Base-by-base conservation (phyloP, 2,329 filamentous ascomycete genomes). In the Ophiosphaerella herpotricha region DNA sequence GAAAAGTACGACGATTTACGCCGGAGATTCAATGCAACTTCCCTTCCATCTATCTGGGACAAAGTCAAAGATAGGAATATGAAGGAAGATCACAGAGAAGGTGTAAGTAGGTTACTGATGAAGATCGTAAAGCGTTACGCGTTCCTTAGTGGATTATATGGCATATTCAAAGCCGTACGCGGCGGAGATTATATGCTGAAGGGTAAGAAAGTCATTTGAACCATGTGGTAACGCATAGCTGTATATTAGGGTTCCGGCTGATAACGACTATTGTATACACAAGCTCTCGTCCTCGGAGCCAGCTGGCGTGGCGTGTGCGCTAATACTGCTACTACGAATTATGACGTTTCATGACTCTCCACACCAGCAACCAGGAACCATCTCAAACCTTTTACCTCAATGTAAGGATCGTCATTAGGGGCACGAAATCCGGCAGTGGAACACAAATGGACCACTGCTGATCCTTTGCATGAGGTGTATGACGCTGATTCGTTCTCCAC, bases 11-110 rank as follows among this genome's bases (percentile, higher is more conserved):
- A 88, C 29, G 75, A 65, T 1, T 74, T 91, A 58, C 76, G 88
- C 13, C 54, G 65, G 21, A 88, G 86, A 66, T 90, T 88, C 71
- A 69, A 78, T 40, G 88, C 87, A 11, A 76, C 75, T 1, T 77
- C 78, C 6, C 73, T 90, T 60, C 87, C 87, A 23, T 85, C 76
- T 39, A 85, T 90, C 5, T 89, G 85, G 72, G 85, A 90, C 62
- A 91, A 91, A 74, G 74, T 80, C 21, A 75, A 77, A 44, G 71
- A 74, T 18, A 72, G 76, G 44, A 71, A 73, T 3, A 48, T 43
- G 41, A 66, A 48, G 24, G 49, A 55, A 39, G 54, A 60, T 2
- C 49, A 48, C 49, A 55, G 41, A 5, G 52, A 18, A 2, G 66
- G 64, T 7, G 16, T 61, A 9, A 70, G 61, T 43, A 65, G 62